phyloP scores from a whole-genome alignment of 331 rosid genomes.

The Quercus phellos region DNA sequence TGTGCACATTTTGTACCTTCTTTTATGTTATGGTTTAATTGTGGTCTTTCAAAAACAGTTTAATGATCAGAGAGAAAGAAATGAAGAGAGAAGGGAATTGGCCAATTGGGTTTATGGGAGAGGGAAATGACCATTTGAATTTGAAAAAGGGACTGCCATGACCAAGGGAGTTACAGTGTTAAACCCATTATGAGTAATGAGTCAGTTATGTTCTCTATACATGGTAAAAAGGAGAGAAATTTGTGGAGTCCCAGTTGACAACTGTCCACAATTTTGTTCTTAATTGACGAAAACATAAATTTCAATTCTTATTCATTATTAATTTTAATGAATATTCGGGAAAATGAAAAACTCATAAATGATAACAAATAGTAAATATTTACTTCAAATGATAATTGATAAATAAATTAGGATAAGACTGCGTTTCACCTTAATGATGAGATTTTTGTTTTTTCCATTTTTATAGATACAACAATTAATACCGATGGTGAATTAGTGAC shows the following conservation, averaged over 20 bases:
- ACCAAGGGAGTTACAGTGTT: conserved; percentile 32
- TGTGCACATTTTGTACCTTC: conserved; percentile 31
- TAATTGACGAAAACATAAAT: background rate
- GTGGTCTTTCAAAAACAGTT: background rate
- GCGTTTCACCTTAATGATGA: no score
- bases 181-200: conserved; percentile 26
- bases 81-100: background rate
- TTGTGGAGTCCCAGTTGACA: conserved; percentile 22
- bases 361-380: no score
- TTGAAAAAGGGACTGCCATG: conserved; percentile 21
- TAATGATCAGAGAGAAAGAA: background rate
- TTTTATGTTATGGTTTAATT: background rate
- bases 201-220: conserved; percentile 33
- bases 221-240: conserved; percentile 28
- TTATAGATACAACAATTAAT: no score
- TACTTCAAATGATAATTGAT: no score
- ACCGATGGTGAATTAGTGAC: no score
- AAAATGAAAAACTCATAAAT: no score
- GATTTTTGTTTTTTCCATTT: no score
- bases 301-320: background rate
- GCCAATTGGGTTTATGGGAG: background rate
- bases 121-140: conserved; percentile 30
- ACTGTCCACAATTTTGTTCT: conserved; percentile 14
- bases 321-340: no score
- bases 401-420: no score